Percentiles rank a stretch among this genome's conserved stretches.
phyloP scores from a whole-genome alignment of 225 moss, liverwort and hornwort species.

The Lunularia cruciata region DNA sequence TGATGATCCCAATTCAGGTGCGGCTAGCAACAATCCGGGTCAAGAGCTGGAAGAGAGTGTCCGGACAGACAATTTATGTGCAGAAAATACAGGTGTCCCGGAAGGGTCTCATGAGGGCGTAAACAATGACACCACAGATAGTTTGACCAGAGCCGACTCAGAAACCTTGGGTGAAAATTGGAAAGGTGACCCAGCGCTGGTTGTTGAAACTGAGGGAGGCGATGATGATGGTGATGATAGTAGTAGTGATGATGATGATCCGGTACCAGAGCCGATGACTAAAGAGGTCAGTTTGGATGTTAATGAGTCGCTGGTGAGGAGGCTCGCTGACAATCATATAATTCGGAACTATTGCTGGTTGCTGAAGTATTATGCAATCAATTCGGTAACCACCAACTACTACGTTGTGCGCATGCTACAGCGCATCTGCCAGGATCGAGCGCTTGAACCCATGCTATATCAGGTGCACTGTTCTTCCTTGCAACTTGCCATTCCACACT shows the following conservation, averaged over 20 bases:
- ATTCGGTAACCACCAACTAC: slow-evolving; percentile 65
- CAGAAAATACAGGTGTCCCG: background rate
- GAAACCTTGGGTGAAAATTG: background rate
- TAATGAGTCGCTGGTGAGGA: slow-evolving; percentile 42
- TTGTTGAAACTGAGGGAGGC: background rate
- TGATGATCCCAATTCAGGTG: background rate
- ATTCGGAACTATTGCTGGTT: slow-evolving; percentile 93
- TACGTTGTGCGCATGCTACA: slow-evolving; percentile 91
- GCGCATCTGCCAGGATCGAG: slow-evolving; percentile 78
- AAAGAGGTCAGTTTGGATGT: slow-evolving; percentile 76
- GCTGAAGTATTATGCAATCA: slow-evolving; percentile 70
- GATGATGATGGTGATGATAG: slow-evolving; percentile 2
- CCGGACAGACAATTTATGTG: background rate
- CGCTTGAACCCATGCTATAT: slow-evolving; percentile 88
- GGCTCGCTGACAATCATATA: slow-evolving; percentile 74
- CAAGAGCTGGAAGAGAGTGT: background rate
- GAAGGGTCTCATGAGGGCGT: background rate
- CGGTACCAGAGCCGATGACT: slow-evolving; percentile 43
- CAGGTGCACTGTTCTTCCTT: slow-evolving; percentile 54
- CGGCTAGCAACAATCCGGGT: background rate
- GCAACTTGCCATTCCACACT: background rate
- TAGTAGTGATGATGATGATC: slow-evolving; percentile 37
- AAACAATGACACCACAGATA: background rate
- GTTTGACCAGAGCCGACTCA: background rate
- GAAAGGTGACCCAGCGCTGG: no score